Evolutionary conservation across 2,329 filamentous ascomycete genomes (phyloP), one percentile per base, ranked within the genome.

Genomic region (Pseudogymnoascus sp.): DNA sequence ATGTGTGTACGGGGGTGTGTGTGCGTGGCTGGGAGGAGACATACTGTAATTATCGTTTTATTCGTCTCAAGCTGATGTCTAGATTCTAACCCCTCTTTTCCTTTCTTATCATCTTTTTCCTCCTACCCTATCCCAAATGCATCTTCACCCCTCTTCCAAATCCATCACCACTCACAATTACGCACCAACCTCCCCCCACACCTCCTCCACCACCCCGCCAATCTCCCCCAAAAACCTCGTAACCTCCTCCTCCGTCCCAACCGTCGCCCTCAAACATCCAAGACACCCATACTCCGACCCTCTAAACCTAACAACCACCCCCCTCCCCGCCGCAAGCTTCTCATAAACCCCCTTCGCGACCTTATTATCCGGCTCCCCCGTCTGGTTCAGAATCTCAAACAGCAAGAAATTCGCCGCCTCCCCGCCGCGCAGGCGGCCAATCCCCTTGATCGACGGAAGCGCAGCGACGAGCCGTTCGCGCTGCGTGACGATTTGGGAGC

Each of bases 241-340:
- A 7, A 95, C 90, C 75, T 99, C 94, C 1, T 84, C 77, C 74
- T 95, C 90, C 0, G 93, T 97, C 14, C 94, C 94, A 11, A 99
- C 85, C 0, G 94, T 99, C 68, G 97, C 91, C 62, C 94, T 84
- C 73, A 99, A 76, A 71, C 93, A 97, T 0, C 93, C 94, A 43
- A 87, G 75, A 73, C 94, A 99, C 4, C 92, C 93, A 67, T 89
- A 80, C 78, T 99, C 94, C 77, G 92, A 95, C 58, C 94, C 94
- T 69, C 94, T 82, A 75, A 97, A 99, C 61, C 94, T 81, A 3
- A 97, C 93, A 6, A 99, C 92, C 0, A 99, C 93, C 0, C 93
- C 92, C 72, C 86, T 87, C 41, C 85, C 83, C 79, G 96, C 91
- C 0, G 94, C 94, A 69, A 99, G 80, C 31, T 79, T 81, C 76